Evolutionary conservation across 208 protist genomes (phyloP).

Genomic region (Borovskyia barvae): DNA sequence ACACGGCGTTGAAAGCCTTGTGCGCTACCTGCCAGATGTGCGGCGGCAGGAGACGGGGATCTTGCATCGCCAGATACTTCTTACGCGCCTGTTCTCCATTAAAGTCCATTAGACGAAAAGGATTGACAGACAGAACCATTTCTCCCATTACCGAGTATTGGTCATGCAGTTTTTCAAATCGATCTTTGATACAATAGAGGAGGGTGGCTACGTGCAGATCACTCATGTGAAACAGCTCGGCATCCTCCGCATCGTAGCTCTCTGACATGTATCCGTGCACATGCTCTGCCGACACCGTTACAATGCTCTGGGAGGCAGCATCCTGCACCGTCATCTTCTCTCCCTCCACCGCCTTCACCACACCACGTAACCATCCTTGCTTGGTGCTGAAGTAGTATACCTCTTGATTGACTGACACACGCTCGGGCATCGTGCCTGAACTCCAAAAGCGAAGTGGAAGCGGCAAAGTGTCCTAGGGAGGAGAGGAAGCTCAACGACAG

Average conservation of each 20-base stretch:
- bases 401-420: conserved; percentile 67
- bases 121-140: conserved; percentile 94
- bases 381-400: conserved; percentile 79
- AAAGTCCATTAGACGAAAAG: conserved; percentile 83
- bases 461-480: background rate
- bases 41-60: conserved; percentile 64
- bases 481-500: conserved; percentile 1
- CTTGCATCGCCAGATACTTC: conserved; percentile 60
- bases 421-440: conserved; percentile 47
- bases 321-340: conserved; percentile 60
- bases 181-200: conserved; percentile 87
- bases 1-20: conserved; percentile 81
- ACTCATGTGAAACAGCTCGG: conserved; percentile 82
- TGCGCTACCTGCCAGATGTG: conserved; percentile 92
- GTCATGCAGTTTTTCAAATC: conserved; percentile 77
- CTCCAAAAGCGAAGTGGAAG: background rate
- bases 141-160: conserved; percentile 92
- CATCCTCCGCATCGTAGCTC: conserved; percentile 67
- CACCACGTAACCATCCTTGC: conserved; percentile 72
- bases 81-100: conserved; percentile 78
- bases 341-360: conserved; percentile 35
- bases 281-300: conserved; percentile 30
- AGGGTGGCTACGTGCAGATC: conserved; percentile 90
- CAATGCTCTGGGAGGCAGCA: conserved; percentile 17
- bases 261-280: conserved; percentile 81